A percentile compares a stretch with the other conserved stretches of the same genome.
Evolutionary conservation across 352 stramenopile genomes (phyloP).

Genomic region (Phytophthora tentaculata): DNA sequence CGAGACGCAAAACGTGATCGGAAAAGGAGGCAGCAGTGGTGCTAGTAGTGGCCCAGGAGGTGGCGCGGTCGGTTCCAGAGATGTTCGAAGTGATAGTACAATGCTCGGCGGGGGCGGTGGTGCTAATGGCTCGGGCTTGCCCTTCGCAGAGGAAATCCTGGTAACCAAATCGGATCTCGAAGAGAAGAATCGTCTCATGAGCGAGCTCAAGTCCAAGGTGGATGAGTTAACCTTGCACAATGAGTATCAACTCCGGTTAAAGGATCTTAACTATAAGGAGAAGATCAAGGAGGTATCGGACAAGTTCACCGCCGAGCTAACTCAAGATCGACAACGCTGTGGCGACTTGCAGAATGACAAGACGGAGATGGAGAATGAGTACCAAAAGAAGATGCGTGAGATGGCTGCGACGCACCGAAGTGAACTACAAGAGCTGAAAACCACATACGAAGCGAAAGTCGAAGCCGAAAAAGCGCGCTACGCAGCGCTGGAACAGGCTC

Average conservation of each 20-base stretch:
- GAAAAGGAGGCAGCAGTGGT: conserved; percentile 31
- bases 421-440: conserved; percentile 91
- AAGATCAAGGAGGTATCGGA: conserved; percentile 96
- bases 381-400: conserved; percentile 91
- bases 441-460: conserved; percentile 91
- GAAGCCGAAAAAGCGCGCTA: conserved; percentile 92
- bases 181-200: conserved; percentile 92
- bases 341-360: conserved; percentile 91
- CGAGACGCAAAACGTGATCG: conserved; percentile 75
- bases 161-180: conserved; percentile 94
- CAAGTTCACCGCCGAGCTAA: conserved; percentile 93
- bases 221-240: conserved; percentile 95
- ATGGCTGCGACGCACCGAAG: conserved; percentile 91
- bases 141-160: conserved; percentile 93
- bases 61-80: conserved; percentile 36
- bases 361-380: conserved; percentile 90
- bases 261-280: conserved; percentile 96
- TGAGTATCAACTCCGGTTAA: conserved; percentile 95
- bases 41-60: conserved; percentile 28
- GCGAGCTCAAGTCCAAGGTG: conserved; percentile 94
- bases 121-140: conserved; percentile 66
- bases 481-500: conserved; percentile 77
- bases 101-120: conserved; percentile 41
- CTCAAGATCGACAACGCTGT: conserved; percentile 93
- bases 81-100: conserved; percentile 34